Base-by-base conservation (phyloP, 2,329 filamentous ascomycete genomes). In the Aspergillus brunneoviolaceus region DNA sequence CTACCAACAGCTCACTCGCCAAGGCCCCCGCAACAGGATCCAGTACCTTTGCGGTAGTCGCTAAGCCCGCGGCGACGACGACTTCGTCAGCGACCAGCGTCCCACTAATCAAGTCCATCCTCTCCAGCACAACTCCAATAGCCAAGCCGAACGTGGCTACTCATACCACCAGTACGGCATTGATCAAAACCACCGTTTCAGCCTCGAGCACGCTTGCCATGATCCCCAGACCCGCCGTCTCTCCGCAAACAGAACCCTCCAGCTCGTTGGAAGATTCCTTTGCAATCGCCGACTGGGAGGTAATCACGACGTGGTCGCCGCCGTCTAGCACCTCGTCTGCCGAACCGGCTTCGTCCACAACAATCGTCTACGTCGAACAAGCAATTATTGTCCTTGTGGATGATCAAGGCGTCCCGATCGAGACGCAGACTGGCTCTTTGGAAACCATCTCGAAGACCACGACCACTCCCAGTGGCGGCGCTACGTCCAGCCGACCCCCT, bases 361-460 rank as follows among this genome's bases (percentile, higher is more conserved):
- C 70, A 19, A 59, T 71, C n/a, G 61, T 75, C 19, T 73, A 70
- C 33, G 49, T 76, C 2, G 63, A 74, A 45, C 65, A 70, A 21
- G 66, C 73, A 19, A 60, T 75, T 12, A 57, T 70, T 11, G 64
- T 76, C 39, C 29, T 69, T 21, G 60, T 73, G 21, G 69, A 73
- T 45, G 64, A 57, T 5, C 56, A 70, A 7, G 70, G 70, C 27
- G 58, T 61, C 2, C 66, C 67, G 0, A 59, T 70, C 47, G 57
- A 64, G 51, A 76, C 73, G 5, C 64, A 57, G 49, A 69, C 69
- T 14, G 71, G 68, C 10, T 50, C 47, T 6, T 7, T 61, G 3
- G 63, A 63, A 39, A 69, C 71, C 3, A 45, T 74, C 2, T 73
- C 72, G 0, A 68, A 69, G 7, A 33, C 63, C 3, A 64, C 54